These are phyloP conservation scores for Seiridium unicorne DNA, from an alignment of 2,329 filamentous ascomycete species.

Conservation along the genomic window DNA sequence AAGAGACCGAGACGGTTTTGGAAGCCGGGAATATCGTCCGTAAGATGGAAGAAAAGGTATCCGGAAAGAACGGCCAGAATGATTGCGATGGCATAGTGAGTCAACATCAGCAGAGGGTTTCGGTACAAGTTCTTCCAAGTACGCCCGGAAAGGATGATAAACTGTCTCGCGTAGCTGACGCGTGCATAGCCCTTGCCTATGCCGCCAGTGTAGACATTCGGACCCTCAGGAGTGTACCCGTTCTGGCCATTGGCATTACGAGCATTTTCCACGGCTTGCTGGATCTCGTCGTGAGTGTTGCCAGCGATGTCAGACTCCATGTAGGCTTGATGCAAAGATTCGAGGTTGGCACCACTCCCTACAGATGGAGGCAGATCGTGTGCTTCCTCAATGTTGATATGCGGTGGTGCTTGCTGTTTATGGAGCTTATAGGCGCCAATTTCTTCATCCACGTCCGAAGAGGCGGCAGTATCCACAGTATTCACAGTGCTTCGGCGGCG, in stretches of 20 bases:
- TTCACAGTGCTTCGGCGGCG: conserved; percentile 61
- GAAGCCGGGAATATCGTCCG: conserved; percentile 94
- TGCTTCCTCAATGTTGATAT: conserved; percentile 66
- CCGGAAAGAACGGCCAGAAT: conserved; percentile 90
- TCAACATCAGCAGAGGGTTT: conserved; percentile 97
- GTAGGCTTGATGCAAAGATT: conserved; percentile 76
- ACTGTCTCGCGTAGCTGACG: conserved; percentile 77
- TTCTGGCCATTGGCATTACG: conserved; percentile 66
- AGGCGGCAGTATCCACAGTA: conserved; percentile 58
- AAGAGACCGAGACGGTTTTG: conserved; percentile 96
- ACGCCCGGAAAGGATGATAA: conserved; percentile 81
- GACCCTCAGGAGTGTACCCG: conserved; percentile 41
- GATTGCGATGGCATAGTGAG: conserved; percentile 96
- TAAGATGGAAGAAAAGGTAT: conserved; percentile 93
- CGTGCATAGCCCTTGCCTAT: conserved; percentile 81
- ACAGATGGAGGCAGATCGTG: conserved; percentile 62
- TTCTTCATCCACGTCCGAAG: conserved; percentile 55
- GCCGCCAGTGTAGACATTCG: conserved; percentile 52
- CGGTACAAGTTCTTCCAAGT: conserved; percentile 98
- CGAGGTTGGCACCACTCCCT: conserved; percentile 71
- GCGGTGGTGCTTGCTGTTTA: conserved; percentile 49
- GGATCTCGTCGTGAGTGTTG: conserved; percentile 75
- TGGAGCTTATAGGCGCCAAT: conserved; percentile 50
- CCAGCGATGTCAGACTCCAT: conserved; percentile 73
- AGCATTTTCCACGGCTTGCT: conserved; percentile 63